Evolutionary conservation across 176 grass and related monocot species (phyloP).

Genomic region (Rhynchospora pubera): DNA sequence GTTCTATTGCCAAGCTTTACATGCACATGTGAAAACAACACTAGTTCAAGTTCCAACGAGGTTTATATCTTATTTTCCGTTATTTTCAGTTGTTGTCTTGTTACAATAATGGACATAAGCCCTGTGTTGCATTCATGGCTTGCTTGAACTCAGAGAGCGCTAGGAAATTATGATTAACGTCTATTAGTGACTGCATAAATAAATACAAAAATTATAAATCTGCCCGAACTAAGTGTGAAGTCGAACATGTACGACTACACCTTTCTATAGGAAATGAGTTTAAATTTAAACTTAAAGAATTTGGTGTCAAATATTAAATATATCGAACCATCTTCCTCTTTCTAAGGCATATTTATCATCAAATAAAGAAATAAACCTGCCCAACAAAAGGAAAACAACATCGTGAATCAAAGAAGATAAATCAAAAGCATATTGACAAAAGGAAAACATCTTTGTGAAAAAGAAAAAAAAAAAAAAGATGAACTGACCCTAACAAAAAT

Average conservation of each 20-base stretch:
- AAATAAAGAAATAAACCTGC: too few species aligned
- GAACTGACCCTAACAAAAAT: not conserved
- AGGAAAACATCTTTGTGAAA: not conserved
- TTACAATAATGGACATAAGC: not conserved
- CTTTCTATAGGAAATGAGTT: too few species aligned
- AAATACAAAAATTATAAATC: not conserved
- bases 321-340: too few species aligned
- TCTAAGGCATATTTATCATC: too few species aligned
- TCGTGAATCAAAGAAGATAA: not conserved
- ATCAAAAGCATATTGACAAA: not conserved
- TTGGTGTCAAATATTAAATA: too few species aligned
- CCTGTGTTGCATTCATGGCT: not conserved
- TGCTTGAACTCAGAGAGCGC: not conserved
- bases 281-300: too few species aligned
- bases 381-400: not conserved
- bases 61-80: not conserved
- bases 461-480: not conserved
- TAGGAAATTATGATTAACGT: not conserved
- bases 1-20: not conserved
- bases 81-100: not conserved
- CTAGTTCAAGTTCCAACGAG: not conserved
- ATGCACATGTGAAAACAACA: slow-evolving; percentile 11
- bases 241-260: too few species aligned
- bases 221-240: not conserved
- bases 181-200: not conserved